These are phyloP conservation scores for Ceriops zippeliana DNA, from an alignment of 345 rosid species.

Conservation along the genomic window DNA sequence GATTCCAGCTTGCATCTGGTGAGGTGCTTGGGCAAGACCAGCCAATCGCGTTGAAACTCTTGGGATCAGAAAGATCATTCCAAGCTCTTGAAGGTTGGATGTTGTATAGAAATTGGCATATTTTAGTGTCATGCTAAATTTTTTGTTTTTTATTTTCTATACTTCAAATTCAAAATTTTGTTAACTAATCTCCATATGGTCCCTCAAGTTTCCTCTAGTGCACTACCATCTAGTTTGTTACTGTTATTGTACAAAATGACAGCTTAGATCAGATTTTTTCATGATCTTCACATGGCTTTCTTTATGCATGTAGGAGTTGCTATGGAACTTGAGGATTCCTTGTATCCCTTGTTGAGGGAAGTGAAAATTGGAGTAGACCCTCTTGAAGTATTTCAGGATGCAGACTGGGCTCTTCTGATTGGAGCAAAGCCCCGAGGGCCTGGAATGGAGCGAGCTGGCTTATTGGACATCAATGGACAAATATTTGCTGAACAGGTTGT, in stretches of 20 bases:
- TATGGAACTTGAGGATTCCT: conserved; percentile 97
- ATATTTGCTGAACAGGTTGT: conserved; percentile 84
- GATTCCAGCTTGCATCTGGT: conserved; percentile 84
- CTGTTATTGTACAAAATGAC: too few relatives aligned
- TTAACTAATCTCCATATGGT: background rate
- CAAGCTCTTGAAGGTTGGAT: conserved; percentile 90
- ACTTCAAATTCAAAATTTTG: background rate
- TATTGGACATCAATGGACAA: conserved; percentile 87
- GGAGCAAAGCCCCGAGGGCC: conserved; percentile 99
- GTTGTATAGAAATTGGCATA: background rate
- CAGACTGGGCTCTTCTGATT: conserved; percentile 91
- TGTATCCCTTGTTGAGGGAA: conserved; percentile 90
- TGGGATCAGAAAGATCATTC: conserved; percentile 90
- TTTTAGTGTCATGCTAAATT: background rate
- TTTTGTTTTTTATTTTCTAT: background rate
- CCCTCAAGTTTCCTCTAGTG: too few relatives aligned
- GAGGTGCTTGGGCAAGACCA: conserved; percentile 88
- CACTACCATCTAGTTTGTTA: too few relatives aligned
- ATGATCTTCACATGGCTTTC: conserved; percentile 10
- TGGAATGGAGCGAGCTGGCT: conserved; percentile 90
- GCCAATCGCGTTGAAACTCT: conserved; percentile 78
- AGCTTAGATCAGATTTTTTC: background rate
- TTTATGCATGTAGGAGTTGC: conserved; percentile 65
- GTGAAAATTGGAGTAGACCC: conserved; percentile 80
- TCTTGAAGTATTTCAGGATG: conserved; percentile 86